Evolutionary conservation across 2,329 filamentous ascomycete genomes (phyloP), one percentile per base, ranked within the genome.

Genomic region (Aschersonia sp.): DNA sequence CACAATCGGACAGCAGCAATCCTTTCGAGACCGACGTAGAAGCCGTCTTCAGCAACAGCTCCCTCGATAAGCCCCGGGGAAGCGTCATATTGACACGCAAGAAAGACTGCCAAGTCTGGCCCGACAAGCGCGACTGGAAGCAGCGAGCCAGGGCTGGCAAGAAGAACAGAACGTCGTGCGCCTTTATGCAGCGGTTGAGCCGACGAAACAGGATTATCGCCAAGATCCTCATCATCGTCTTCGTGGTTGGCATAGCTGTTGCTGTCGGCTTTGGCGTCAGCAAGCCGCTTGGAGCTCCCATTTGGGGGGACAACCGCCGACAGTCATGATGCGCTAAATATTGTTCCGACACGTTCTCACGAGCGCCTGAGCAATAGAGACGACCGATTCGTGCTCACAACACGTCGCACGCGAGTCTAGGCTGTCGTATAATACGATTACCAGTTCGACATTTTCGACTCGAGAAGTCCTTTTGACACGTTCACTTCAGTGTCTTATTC

Each of bases 1-100:
- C 73, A 1, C 60, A 60, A 42, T 69, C 70, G 1, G 61, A 64
- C 41, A 63, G 59, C 42, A 56, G 59, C 49, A 74, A 75, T 54
- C 73, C 75, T 29, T 79, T 78, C 55, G 75, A 79, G 46, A 71
- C 72, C 5, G 76, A 79, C 53, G 64, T 79, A 45, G 76, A 79
- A 58, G 74, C 72, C 37, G 69, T 72, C 62, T 59, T 70, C 43
- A 63, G 70, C 11, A 56, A 62, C 43, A 57, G 57, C 44, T 64
- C 63, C 49, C 57, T 57, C 29, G 55, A 53, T 63, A 71, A 55
- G 43, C 54, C 57, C 6, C 52, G 57, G n/a, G 54, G 51, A 46
- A 59, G 56, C 39, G 52, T 57, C 7, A 50, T 59, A 6, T 47
- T 57, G 31, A 52, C 54, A 22, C 54, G 68, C 47, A 67, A 67